phyloP scores from a whole-genome alignment of 805 yeast species.

The Teunomyces funiuensis region DNA sequence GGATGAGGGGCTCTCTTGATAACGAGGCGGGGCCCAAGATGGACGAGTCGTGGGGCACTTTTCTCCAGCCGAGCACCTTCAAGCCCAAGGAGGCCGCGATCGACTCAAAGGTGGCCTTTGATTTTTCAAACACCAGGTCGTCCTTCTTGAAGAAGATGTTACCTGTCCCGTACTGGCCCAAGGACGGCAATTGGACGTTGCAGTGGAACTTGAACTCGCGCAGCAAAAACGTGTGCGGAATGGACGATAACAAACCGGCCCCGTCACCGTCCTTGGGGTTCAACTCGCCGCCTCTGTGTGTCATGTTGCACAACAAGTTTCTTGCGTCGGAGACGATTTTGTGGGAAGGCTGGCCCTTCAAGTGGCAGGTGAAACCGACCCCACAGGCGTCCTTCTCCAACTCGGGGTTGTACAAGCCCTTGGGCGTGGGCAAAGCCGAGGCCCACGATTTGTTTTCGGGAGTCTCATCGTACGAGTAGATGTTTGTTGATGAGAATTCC shows the following conservation, averaged over 20 bases:
- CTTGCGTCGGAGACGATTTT: conserved; percentile 91
- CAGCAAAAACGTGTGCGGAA: conserved; percentile 83
- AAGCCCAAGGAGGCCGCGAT: conserved; percentile 77
- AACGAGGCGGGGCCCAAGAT: conserved; percentile 93
- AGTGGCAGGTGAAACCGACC: conserved; percentile 95
- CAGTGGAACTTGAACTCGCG: conserved; percentile 79
- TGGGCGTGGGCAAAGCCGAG: conserved; percentile 74
- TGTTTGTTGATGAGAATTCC: conserved; percentile 34
- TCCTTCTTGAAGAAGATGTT: conserved; percentile 92
- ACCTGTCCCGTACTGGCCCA: conserved; percentile 93
- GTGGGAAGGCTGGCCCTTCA: conserved; percentile 84
- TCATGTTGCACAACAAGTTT: conserved; percentile 90
- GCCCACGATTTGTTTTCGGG: conserved; percentile 91
- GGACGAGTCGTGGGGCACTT: conserved; percentile 91
- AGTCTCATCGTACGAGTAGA: conserved; percentile 70
- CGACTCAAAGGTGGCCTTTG: conserved; percentile 75
- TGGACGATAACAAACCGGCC: conserved; percentile 92
- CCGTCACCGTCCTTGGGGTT: conserved; percentile 98
- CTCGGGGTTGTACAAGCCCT: conserved; percentile 93
- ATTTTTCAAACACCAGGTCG: conserved; percentile 62
- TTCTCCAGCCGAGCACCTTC: conserved; percentile 90
- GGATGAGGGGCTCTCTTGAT: conserved; percentile 85
- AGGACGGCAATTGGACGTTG: conserved; percentile 65
- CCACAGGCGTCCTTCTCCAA: conserved; percentile 97
- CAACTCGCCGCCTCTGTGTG: conserved; percentile 98